Evolutionary conservation across 2,329 filamentous ascomycete genomes (phyloP), one percentile per base, ranked within the genome.

Genomic region (Colletotrichum sp.): DNA sequence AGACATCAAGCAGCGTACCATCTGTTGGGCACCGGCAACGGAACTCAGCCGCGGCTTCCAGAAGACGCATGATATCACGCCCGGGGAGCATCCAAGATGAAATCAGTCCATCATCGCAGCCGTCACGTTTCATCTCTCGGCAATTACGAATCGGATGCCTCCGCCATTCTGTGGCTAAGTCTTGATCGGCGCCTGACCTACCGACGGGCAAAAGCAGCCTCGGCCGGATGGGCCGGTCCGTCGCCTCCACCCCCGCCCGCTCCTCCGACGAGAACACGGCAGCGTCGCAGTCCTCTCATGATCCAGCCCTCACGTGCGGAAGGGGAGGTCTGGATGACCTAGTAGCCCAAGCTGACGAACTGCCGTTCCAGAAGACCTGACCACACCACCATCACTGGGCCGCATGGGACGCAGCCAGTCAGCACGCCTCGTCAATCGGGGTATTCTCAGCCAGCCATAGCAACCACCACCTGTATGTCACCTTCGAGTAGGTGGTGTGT

Each of bases 401-500:
- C 76, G 78, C 70, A 78, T 73, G 26, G 66, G 58, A 66, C 56
- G 71, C 62, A 56, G 61, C 74, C 74, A 75, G 74, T 71, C 52
- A 76, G 71, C 74, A 75, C 70, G 74, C 74, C 74, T 67, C 66
- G 71, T 75, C 74, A 75, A 75, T 67, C 66, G 74, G 71, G 48
- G 16, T 60, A 30, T n/a, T 75, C 26, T 74, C 71, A 67, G 61
- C 70, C 66, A 75, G 74, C 71, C 74, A 71, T 55, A 70, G 60
- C 61, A 61, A 26, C 70, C 32, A 72, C 56, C 32, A 21, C 28
- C 48, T 77, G 73, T 15, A 70, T 66, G 30, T 74, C 71, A 65
- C 55, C 28, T 60, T 43, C 16, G 13, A 15, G n/a, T 10, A 16
- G 30, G 61, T 75, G 61, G 81, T 81, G 81, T 83, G 79, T 79